Percentiles rank a stretch among this genome's conserved stretches.
Evolutionary conservation across 1,284 basidiomycete genomes (phyloP).

Genomic region (Fomitiporia mediterranea): DNA sequence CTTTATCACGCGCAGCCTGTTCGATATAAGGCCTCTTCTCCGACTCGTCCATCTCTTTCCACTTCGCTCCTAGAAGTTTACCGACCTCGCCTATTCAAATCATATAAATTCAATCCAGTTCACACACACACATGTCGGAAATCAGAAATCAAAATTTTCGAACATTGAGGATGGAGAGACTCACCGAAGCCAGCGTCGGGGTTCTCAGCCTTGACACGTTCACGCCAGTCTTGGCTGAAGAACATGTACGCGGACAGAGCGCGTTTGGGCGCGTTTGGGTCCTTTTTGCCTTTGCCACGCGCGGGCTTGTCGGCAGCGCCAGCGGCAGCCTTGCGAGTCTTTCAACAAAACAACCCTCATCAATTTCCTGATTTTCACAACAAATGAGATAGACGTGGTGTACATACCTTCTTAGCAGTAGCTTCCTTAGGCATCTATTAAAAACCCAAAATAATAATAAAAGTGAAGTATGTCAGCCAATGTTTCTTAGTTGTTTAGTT

Average conservation of each 20-base stretch:
- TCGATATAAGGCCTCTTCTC: conserved; percentile 92
- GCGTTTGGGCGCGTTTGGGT: conserved; percentile 82
- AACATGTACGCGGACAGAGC: conserved; percentile 97
- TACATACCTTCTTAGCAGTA: conserved; percentile 65
- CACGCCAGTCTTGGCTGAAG: conserved; percentile 95
- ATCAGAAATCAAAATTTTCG: background rate
- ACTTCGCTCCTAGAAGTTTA: conserved; percentile 66
- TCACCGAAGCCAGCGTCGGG: conserved; percentile 88
- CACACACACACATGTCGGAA: conserved; percentile 17
- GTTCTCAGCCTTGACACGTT: conserved; percentile 93
- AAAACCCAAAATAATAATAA: conserved; percentile 25
- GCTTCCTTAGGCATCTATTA: conserved; percentile 81
- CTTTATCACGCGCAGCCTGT: conserved; percentile 83
- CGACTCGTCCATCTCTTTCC: conserved; percentile 62
- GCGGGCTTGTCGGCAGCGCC: conserved; percentile 56
- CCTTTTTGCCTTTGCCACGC: conserved; percentile 58
- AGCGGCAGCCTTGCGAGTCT: conserved; percentile 58
- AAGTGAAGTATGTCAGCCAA: background rate
- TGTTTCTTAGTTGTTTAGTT: no score
- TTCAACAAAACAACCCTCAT: conserved; percentile 14
- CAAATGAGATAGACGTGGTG: background rate
- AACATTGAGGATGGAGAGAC: conserved; percentile 27
- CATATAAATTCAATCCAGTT: conserved; percentile 19
- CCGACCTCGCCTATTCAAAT: conserved; percentile 57
- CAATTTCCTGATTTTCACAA: no score